Base-by-base conservation (phyloP, 768 basidiomycete genomes). In the Boletus reticuloceps region DNA sequence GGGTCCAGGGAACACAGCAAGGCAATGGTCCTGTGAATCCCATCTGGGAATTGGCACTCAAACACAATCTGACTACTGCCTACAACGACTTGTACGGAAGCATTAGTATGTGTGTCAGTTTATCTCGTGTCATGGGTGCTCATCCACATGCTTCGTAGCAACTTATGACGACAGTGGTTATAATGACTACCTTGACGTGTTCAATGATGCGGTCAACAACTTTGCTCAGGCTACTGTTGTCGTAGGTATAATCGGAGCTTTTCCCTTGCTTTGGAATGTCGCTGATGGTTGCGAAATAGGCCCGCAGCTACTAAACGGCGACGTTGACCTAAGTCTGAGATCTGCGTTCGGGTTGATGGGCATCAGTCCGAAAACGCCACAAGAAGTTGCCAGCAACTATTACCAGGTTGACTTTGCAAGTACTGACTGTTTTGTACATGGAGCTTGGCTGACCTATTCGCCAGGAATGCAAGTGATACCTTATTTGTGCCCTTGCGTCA, bases 311-410 rank as follows among this genome's bases (percentile, higher is more conserved):
- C 37, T 22, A 5, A 40, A 66, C 5, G 52, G 58, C 11, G 36
- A 79, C 1, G 81, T 86, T 12, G 86, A 88, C 58, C 52, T 77
- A 25, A 81, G 79, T 41, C 75, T 80, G 14, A 72, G 79, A 22
- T 77, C 78, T 5, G 86, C 80, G 2, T 87, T 84, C 55, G 69
- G 77, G 4, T 63, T 85, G 13, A 70, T 77, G 43, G 80, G 80
- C 19, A 73, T 74, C 16, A 79, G 75, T 43, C 74, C 81, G 5
- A 64, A 63, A 47, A 76, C 75, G 12, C 71, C 75, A 5, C 77
- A 81, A 55, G 78, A 78, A 41, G 68, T 69, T 54, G 85, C 77
- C 8, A 73, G 81, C 6, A 83, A 87, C 64, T 88, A 87, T 59
- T 85, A 75, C 51, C 69, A 77, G 58, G 77, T 81, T 47, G 68